Evolutionary conservation across 768 basidiomycete genomes (phyloP).

Genomic region (Hericium erinaceus): DNA sequence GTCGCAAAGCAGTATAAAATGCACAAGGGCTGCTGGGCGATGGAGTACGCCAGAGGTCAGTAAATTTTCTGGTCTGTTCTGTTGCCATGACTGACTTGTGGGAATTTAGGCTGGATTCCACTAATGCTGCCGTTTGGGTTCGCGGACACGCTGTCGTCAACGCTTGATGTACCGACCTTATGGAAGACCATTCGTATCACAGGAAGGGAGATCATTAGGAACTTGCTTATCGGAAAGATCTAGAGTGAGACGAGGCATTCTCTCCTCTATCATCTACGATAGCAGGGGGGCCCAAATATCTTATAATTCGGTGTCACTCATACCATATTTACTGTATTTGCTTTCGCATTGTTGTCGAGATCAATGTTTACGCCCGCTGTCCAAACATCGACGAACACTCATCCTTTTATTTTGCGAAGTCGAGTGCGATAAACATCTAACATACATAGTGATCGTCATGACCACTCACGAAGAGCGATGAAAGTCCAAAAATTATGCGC

Average conservation of each 20-base stretch:
- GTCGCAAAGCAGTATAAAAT: slow-evolving; percentile 95
- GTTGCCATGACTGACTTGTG: neutral
- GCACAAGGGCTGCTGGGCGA: slow-evolving; percentile 90
- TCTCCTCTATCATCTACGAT: neutral
- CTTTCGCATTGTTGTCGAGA: neutral
- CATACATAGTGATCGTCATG: too few species aligned
- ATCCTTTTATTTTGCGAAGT: too few species aligned
- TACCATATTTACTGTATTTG: neutral
- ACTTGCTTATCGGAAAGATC: slow-evolving; percentile 82
- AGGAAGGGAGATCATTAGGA: slow-evolving; percentile 73
- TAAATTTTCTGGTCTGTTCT: neutral
- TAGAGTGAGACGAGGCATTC: slow-evolving; percentile 23
- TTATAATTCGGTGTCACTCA: neutral
- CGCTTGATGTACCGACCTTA: slow-evolving; percentile 77
- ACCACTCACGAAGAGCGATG: neutral
- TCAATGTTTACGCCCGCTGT: neutral
- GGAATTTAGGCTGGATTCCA: slow-evolving; percentile 86
- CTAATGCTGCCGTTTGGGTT: slow-evolving; percentile 93
- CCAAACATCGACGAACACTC: too few species aligned
- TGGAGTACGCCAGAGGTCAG: slow-evolving; percentile 88
- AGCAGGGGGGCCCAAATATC: neutral
- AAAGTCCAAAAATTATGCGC: neutral
- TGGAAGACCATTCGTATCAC: slow-evolving; percentile 73
- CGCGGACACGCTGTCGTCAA: slow-evolving; percentile 78
- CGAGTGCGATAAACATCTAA: too few species aligned